Percentiles rank a stretch among this genome's conserved stretches.
Evolutionary conservation across 108 stramenopile genomes (phyloP).

Genomic region (Thalassiosira profunda): DNA sequence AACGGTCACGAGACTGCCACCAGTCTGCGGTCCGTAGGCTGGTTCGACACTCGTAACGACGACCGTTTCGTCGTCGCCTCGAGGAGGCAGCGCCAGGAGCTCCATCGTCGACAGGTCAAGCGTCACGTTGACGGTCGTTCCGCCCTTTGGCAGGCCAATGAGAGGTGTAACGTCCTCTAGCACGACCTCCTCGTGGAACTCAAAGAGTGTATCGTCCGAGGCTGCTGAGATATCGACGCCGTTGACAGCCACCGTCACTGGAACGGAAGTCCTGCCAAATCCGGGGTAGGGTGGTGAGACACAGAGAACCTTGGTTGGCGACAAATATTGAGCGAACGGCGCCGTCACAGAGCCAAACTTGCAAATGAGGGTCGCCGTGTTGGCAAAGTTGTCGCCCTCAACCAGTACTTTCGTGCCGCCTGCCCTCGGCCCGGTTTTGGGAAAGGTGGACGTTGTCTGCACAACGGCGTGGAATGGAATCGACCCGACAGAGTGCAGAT

Average conservation of each 20-base stretch:
- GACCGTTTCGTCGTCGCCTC: too few relatives aligned
- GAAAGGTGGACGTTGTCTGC: background rate
- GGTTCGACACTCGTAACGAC: too few relatives aligned
- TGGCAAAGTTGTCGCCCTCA: background rate
- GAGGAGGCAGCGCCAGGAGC: too few relatives aligned
- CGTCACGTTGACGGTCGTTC: background rate
- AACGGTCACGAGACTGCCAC: too few relatives aligned
- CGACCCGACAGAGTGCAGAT: background rate
- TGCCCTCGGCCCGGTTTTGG: background rate
- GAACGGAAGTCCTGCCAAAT: background rate
- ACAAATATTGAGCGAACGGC: background rate
- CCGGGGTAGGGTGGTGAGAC: constrained; percentile 5
- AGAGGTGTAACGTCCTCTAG: constrained; percentile 9
- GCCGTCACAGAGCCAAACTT: background rate
- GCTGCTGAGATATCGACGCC: constrained; percentile 3
- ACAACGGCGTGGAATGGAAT: background rate
- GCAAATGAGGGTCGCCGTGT: background rate
- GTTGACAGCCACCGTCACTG: constrained; percentile 3
- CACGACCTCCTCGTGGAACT: constrained; percentile 4
- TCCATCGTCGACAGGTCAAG: too few relatives aligned
- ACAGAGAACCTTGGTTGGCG: constrained; percentile 8
- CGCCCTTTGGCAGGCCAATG: background rate
- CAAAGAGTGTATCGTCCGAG: background rate
- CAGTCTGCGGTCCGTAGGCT: too few relatives aligned
- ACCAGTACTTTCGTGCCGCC: constrained; percentile 15